Base-by-base conservation (phyloP, 176 grass and related monocot genomes). In the Guadua angustifolia region DNA sequence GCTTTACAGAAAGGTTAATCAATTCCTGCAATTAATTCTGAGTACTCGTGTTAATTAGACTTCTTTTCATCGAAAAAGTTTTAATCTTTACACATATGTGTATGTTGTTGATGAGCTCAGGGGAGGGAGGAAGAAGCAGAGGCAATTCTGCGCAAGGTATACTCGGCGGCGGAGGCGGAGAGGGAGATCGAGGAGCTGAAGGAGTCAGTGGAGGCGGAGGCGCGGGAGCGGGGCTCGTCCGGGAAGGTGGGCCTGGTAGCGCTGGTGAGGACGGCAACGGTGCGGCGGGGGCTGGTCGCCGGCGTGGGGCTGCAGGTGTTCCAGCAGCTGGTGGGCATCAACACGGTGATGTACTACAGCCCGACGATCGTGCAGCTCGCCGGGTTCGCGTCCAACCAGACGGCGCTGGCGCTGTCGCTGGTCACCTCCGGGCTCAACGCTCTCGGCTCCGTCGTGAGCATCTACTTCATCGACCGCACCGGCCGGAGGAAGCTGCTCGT, bases 311-410 rank as follows among this genome's bases (percentile, higher is more conserved):
- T 92, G 73, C 88, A 92, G 85, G 90, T 92, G 66, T 94, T 90
- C 79, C 95, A 97, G 80, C 92, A 94, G 81, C 90, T 97, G 66
- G 95, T 97, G 58, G 95, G 95, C 25, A 97, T 97, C 75, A 97
- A 94, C 84, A 91, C 95, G 51, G 92, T 93, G 83, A 97, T 93
- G 95, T 94, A 97, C 90, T 97, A 97, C 88, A 93, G 86, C 63
- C 92, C 95, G 1, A 93, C 88, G 7, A 97, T 97, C 40, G 90
- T 93, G 50, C 95, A 94, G 69, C 81, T 97, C 3, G 95, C 95
- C 36, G 90, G 95, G 8, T 97, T 94, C 24, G 95, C 95, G 14
- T 97, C 95, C 8, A 97, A 94, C 65, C 85, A 77, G 56, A 94
- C 92, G 26, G 95, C 92, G 24, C 87, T 97, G 24, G 88, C 92